Evolutionary conservation across 2,329 filamentous ascomycete species (phyloP).

Genomic region (Verticillium tricorpus): DNA sequence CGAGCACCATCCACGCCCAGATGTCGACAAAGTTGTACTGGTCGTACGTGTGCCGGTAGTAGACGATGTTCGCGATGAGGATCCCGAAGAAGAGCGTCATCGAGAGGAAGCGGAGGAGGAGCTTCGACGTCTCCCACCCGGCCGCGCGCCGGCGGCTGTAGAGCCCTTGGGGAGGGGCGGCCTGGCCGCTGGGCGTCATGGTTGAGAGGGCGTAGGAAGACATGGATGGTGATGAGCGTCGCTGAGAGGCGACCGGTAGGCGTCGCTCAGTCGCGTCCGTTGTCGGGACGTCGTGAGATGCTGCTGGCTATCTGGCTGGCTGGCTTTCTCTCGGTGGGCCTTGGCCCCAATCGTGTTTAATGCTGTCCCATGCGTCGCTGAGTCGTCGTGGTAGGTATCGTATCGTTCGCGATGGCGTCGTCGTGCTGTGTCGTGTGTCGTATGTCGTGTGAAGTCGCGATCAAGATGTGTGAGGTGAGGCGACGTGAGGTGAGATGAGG

Average conservation of each 20-base stretch:
- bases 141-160: slow-evolving; percentile 9
- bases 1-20: neutral
- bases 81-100: slow-evolving; percentile 10
- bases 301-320: neutral
- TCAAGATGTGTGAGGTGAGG: neutral
- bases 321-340: neutral
- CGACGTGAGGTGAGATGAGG: neutral
- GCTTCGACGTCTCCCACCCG: slow-evolving; percentile 17
- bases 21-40: neutral
- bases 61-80: slow-evolving; percentile 5
- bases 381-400: neutral
- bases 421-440: neutral
- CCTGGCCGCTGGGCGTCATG: slow-evolving; percentile 4
- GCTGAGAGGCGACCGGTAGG: neutral
- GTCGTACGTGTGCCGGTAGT: neutral
- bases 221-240: neutral
- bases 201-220: slow-evolving; percentile 3
- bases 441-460: neutral
- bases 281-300: neutral
- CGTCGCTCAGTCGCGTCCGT: too few relatives aligned
- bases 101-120: slow-evolving; percentile 15
- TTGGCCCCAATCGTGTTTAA: neutral
- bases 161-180: neutral
- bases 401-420: neutral
- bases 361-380: neutral